Evolutionary conservation across 2,329 filamentous ascomycete species (phyloP), one percentile per base, ranked within the genome.

Genomic region (Aspergillus jensenii): DNA sequence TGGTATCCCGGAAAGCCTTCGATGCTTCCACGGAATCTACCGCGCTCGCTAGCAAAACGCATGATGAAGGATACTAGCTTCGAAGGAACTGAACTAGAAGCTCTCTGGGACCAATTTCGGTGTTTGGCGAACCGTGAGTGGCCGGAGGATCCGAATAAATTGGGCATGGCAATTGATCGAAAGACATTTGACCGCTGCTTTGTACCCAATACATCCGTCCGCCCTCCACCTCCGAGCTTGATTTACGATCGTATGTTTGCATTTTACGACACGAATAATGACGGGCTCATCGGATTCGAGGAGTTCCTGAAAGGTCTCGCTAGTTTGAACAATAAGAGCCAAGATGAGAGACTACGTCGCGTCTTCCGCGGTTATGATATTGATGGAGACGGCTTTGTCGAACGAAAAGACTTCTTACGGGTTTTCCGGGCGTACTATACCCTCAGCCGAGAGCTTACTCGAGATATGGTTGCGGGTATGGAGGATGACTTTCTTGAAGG

Each of bases 181-280:
- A 90, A 89, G 74, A 96, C 91, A 0, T 99, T 99, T 75, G 91
- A 97, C 71, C 87, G 90, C 48, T 96, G 92, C 65, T 87, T 98
- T 59, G 88, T 96, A 7, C 91, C 91, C 3, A 90, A 90, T n/a
- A 90, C 89, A 14, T 89, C 89, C n/a, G 85, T 87, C 58, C 85
- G 88, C 33, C 88, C 91, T 55, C 86, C 89, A 11, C 84, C 89
- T 0, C 91, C 93, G 1, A 97, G 96, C 71, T 84, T 96, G 14
- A 90, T 99, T 59, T 95, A 96, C 70, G 93, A 99, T 72, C 89
- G 95, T 65, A 95, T 97, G 84, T 99, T 98, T 76, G 86, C 90
- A 51, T 97, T 97, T 73, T 99, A 97, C 73, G 95, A 99, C 74
- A 90, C 88, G 33, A 93, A 98, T 72, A 84, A 86, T 43, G 91